Base-by-base conservation (phyloP, 2,329 filamentous ascomycete species). In the Ophiocordyceps camponoti-floridani region DNA sequence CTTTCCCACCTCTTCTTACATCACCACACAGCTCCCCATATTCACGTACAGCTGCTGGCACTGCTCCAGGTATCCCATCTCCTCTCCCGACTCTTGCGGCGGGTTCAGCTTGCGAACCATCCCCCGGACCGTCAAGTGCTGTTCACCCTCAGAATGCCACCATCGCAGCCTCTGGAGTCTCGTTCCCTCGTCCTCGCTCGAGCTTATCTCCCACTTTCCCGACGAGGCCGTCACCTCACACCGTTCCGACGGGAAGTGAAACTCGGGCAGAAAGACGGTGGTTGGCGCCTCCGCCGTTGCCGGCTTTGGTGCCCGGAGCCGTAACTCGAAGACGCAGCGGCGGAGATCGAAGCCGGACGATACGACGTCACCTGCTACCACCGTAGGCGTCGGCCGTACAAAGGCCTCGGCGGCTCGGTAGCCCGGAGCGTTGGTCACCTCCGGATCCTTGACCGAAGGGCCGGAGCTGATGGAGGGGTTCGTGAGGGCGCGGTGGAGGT, bases 321-420 rank as follows among this genome's bases (percentile, higher is more conserved):
- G 72, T 45, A 98, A 70, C 5, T 72, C 78, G 60, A 94, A 96
- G 10, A 72, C 73, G 58, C 84, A 89, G 47, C 72, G 82, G 42
- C 75, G 75, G 44, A 98, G 68, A 58, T 95, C 86, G 55, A 98
- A 98, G 2, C 78, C 82, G 54, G 84, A 84, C 10, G 73, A 69
- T 2, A 73, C 58, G 13, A 95, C 67, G 27, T 73, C 71, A 10
- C 91, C 91, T 43, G 79, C 79, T 0, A 83, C 83, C 4, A 71
- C 69, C 26, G 88, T 78, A 0, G 91, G 85, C 1, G 82, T 81
- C 0, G 91, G 91, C 2, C 91, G 80, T 31, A 96, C 77, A 54
- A 86, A 96, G 1, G 93, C 89, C 62, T 98, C 89, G 4, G 88
- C 89, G 1, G 89, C 91, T 35, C 91, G 82, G 54, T 82, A 85